Evolutionary conservation across 495 filamentous ascomycete species (phyloP).

Genomic region (Bombardia bombarda): DNA sequence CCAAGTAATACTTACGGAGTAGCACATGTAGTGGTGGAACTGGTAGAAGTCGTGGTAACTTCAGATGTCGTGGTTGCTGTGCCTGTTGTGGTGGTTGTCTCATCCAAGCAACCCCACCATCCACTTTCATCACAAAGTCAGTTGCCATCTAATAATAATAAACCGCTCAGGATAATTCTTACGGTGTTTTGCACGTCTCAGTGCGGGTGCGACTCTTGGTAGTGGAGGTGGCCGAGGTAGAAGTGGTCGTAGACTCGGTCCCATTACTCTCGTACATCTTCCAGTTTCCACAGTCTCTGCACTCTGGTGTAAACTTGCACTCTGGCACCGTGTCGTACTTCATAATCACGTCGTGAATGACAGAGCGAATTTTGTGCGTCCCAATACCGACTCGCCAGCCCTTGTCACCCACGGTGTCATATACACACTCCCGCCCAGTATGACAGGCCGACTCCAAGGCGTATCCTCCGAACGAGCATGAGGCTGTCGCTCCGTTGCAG

Average conservation of each 20-base stretch:
- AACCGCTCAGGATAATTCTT: not conserved
- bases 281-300: constrained; percentile 86
- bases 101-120: constrained; percentile 68
- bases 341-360: constrained; percentile 79
- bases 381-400: constrained; percentile 82
- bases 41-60: constrained; percentile 37
- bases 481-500: constrained; percentile 81
- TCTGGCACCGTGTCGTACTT: constrained; percentile 69
- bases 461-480: constrained; percentile 89
- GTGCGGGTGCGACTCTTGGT: constrained; percentile 63
- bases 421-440: constrained; percentile 76
- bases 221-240: constrained; percentile 43
- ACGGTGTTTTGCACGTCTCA: constrained; percentile 77
- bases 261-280: constrained; percentile 89
- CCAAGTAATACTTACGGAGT: constrained; percentile 32
- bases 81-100: constrained; percentile 44
- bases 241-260: constrained; percentile 63
- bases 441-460: constrained; percentile 90
- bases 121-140: constrained; percentile 32
- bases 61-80: constrained; percentile 34
- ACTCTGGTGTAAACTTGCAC: constrained; percentile 65
- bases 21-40: constrained; percentile 46
- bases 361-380: constrained; percentile 75
- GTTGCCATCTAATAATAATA: not conserved
- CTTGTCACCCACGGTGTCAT: constrained; percentile 83